These are phyloP conservation scores for Chlorella vulgaris DNA, from an alignment of 139 green algal genomes.

Conservation along the genomic window DNA sequence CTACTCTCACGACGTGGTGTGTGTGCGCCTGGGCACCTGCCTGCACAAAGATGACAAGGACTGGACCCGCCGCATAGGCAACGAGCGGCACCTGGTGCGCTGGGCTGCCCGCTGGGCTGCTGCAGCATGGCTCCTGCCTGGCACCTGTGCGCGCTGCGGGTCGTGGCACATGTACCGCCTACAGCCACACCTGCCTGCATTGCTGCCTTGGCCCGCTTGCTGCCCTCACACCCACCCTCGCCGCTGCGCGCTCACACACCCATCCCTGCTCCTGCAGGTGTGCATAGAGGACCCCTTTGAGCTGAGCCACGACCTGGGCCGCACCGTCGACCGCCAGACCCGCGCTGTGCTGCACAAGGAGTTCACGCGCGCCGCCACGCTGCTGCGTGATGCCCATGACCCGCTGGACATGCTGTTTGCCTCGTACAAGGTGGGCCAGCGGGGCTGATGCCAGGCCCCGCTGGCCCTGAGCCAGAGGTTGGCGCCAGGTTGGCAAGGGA, in stretches of 20 bases:
- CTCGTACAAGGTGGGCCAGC: background rate
- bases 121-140: too few species aligned
- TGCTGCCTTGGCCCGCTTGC: too few species aligned
- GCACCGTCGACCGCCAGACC: slow-evolving; percentile 82
- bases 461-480: too few species aligned
- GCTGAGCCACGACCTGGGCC: slow-evolving; percentile 87
- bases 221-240: too few species aligned
- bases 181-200: too few species aligned
- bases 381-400: slow-evolving; percentile 60
- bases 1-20: slow-evolving; percentile 82
- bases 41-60: slow-evolving; percentile 87
- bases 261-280: slow-evolving; percentile 29
- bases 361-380: slow-evolving; percentile 70
- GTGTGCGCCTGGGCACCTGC: slow-evolving; percentile 65
- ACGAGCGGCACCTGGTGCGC: slow-evolving; percentile 86
- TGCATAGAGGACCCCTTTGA: slow-evolving; percentile 95
- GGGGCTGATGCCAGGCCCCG: background rate
- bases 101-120: too few species aligned
- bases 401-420: slow-evolving; percentile 38
- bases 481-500: background rate
- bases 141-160: too few species aligned
- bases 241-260: background rate
- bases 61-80: slow-evolving; percentile 88
- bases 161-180: too few species aligned
- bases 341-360: slow-evolving; percentile 71